Base-by-base conservation (phyloP, 768 basidiomycete genomes). In the Lactarius indigo region DNA sequence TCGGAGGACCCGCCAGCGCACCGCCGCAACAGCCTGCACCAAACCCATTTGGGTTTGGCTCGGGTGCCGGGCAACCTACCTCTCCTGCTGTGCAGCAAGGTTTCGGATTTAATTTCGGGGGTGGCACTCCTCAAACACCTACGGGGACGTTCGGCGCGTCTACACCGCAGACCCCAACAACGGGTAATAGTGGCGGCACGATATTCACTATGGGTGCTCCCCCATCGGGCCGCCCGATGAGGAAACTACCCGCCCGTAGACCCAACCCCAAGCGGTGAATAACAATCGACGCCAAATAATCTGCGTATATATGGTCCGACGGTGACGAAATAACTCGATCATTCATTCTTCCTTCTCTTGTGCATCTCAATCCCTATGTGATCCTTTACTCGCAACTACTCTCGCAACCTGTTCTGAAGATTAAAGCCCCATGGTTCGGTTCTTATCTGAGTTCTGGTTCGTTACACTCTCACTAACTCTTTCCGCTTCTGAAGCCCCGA, bases 241-340 rank as follows among this genome's bases (percentile, higher is more conserved):
- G 74, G 75, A 76, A 74, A 64, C 66, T 78, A 57, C 77, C 77
- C 7, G 75, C 50, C 44, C 75, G 76, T 13, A 66, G 76, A 35
- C 72, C 68, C 37, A 72, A 39, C 28, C 59, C 44, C 20, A 68
- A 64, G 59, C 59, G 69, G 20, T 68, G 59, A 68, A 54, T 26
- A 30, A 23, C 20, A 37, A 37, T 15, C 37, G 15, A 30, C 44
- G 30, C 18, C 47, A 37, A 30, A 23, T 47, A 33, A 20, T 17
- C 26, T 41, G 30, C 28, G 39, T 41, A 28, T 47, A 39, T 52
- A 26, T 42, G 44, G 30, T 33, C 30, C n/a, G 30, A 10, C 33
- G 12, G 23, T 28, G 54, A 68, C 15, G 39, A 61, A 47, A 57
- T 15, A 33, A 23, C 30, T 47, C 28, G n/a, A 15, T 42, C 61